A percentile compares a stretch with the other conserved stretches of the same genome.
phyloP scores from a whole-genome alignment of 2,329 filamentous ascomycete genomes.

The Penicillium brasilianum region DNA sequence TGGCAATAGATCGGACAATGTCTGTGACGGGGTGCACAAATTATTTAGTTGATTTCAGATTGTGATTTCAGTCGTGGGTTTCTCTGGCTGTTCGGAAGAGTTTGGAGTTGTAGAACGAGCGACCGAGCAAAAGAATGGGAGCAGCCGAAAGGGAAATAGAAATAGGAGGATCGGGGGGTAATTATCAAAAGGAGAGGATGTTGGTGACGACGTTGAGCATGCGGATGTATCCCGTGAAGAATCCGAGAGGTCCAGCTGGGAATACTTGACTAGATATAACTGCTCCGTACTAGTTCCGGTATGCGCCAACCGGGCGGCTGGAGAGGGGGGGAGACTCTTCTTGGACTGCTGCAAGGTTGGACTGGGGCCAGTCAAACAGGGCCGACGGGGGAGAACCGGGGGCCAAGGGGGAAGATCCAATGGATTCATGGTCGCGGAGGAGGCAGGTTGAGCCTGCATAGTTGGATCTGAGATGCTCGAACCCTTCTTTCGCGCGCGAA shows the following conservation, averaged over 20 bases:
- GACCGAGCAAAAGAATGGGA: constrained; percentile 20
- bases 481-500: constrained; percentile 21
- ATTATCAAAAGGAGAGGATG: constrained; percentile 14
- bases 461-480: constrained; percentile 34
- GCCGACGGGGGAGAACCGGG: not conserved
- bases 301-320: constrained; percentile 28
- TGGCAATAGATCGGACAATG: constrained; percentile 23
- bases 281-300: constrained; percentile 12
- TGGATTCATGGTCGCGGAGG: constrained; percentile 18
- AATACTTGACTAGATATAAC: constrained; percentile 36
- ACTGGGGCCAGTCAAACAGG: constrained; percentile 16
- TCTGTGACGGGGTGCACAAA: constrained; percentile 3
- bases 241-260: constrained; percentile 30
- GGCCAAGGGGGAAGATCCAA: not conserved
- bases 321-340: constrained; percentile 5
- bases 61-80: not conserved
- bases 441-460: constrained; percentile 28
- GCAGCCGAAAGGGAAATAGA: constrained; percentile 22
- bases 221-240: constrained; percentile 42
- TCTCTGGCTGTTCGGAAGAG: not conserved
- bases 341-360: constrained; percentile 27
- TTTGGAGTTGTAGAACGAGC: constrained; percentile 11
- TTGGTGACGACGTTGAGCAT: constrained; percentile 35
- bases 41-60: constrained; percentile 8
- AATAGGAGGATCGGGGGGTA: not conserved